Evolutionary conservation across 148 eudicot species (phyloP).

Genomic region (Rheum nobile): DNA sequence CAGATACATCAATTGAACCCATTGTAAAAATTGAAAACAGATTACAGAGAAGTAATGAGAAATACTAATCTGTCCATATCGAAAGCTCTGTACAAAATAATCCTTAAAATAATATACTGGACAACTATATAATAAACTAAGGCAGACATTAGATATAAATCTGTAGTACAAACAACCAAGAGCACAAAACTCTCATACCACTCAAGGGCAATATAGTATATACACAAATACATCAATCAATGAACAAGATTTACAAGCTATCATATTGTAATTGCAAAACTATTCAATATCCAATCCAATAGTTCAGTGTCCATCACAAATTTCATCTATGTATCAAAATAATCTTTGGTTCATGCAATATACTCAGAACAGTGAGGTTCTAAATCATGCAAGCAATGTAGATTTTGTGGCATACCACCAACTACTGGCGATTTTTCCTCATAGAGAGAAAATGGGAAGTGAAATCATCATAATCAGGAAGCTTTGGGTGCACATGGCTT

Average conservation of each 20-base stretch:
- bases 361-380: neutral
- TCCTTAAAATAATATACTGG: neutral
- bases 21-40: too few species aligned
- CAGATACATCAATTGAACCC: too few species aligned
- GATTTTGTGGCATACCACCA: neutral
- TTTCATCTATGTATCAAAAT: neutral
- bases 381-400: neutral
- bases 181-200: neutral
- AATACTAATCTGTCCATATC: too few species aligned
- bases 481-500: conserved; percentile 96
- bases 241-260: neutral
- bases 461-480: conserved; percentile 73
- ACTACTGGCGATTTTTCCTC: conserved; percentile 32
- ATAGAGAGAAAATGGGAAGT: conserved; percentile 51
- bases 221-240: neutral
- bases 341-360: neutral
- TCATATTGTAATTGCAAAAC: neutral
- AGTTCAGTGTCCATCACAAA: neutral
- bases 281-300: neutral
- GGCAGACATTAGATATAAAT: neutral
- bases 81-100: neutral
- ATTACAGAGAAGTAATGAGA: too few species aligned
- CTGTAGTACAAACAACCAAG: neutral
- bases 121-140: neutral
- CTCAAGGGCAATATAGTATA: neutral